phyloP scores from a whole-genome alignment of 345 rosid genomes.

The Corchorus capsularis region DNA sequence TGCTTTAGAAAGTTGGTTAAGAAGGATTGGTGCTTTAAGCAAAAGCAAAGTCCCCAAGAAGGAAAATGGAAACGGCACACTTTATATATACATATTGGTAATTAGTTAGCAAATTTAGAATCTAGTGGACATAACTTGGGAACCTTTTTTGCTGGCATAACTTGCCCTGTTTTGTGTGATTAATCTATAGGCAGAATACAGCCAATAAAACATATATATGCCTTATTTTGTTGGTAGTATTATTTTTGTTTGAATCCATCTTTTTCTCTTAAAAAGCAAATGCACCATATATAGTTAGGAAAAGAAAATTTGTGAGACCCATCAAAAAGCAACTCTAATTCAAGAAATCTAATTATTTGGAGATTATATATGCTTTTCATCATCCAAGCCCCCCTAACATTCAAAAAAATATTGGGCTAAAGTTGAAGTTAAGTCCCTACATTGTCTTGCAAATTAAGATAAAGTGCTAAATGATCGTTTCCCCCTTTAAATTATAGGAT shows the following conservation, averaged over 20 bases:
- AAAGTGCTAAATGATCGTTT: too few relatives aligned
- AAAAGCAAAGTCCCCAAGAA: background rate
- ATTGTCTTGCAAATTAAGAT: background rate
- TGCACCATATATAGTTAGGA: background rate
- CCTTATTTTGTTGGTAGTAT: background rate
- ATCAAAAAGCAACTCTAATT: background rate
- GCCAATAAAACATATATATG: background rate
- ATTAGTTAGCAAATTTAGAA: background rate
- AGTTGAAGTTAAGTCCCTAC: too few relatives aligned
- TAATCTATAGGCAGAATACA: background rate
- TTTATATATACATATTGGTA: background rate
- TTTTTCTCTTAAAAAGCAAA: background rate
- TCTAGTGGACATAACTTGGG: background rate
- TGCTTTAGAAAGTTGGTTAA: background rate
- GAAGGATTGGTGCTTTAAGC: background rate
- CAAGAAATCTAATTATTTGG: too few relatives aligned
- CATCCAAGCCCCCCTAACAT: too few relatives aligned
- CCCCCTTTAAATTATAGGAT: too few relatives aligned
- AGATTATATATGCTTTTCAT: too few relatives aligned
- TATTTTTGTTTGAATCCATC: background rate
- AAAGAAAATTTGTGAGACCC: background rate
- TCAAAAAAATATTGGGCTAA: too few relatives aligned
- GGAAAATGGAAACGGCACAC: conserved; percentile 2
- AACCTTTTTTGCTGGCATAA: background rate
- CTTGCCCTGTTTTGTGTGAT: background rate